These are phyloP conservation scores for Cryptosporidium muris DNA, from an alignment of 169 alveolate species.

Conservation along the genomic window DNA sequence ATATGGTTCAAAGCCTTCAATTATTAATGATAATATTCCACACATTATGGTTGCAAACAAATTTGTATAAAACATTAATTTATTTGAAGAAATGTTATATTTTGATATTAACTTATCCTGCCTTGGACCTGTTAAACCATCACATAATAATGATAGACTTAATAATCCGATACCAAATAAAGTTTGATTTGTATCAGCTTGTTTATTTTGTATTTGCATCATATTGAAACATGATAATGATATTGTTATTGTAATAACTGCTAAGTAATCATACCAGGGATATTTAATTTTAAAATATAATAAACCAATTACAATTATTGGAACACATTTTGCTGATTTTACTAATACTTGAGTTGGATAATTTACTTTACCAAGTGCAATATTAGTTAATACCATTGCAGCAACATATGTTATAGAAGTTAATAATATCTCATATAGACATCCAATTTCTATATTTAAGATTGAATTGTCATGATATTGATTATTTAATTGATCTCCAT, in stretches of 20 bases:
- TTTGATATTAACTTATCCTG: constrained; percentile 85
- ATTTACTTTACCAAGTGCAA: constrained; percentile 84
- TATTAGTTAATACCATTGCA: constrained; percentile 84
- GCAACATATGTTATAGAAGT: constrained; percentile 81
- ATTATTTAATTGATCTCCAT: not conserved
- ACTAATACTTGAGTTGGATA: constrained; percentile 90
- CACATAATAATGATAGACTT: constrained; percentile 85
- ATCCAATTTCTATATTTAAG: constrained; percentile 9
- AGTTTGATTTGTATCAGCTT: constrained; percentile 75
- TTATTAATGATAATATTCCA: constrained; percentile 74
- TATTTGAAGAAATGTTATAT: constrained; percentile 80
- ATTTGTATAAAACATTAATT: constrained; percentile 85
- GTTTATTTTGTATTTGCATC: constrained; percentile 72
- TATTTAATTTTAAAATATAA: constrained; percentile 84
- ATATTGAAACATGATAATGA: constrained; percentile 84
- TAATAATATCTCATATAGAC: constrained; percentile 72
- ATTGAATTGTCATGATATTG: not conserved
- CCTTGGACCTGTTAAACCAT: constrained; percentile 90
- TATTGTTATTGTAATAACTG: constrained; percentile 84
- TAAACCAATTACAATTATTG: constrained; percentile 87
- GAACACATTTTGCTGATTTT: constrained; percentile 90
- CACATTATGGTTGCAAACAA: constrained; percentile 79
- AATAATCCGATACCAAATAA: constrained; percentile 82
- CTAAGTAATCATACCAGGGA: constrained; percentile 87
- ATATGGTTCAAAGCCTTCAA: constrained; percentile 85